phyloP scores from a whole-genome alignment of 768 basidiomycete species.

The Royoungia palumana region DNA sequence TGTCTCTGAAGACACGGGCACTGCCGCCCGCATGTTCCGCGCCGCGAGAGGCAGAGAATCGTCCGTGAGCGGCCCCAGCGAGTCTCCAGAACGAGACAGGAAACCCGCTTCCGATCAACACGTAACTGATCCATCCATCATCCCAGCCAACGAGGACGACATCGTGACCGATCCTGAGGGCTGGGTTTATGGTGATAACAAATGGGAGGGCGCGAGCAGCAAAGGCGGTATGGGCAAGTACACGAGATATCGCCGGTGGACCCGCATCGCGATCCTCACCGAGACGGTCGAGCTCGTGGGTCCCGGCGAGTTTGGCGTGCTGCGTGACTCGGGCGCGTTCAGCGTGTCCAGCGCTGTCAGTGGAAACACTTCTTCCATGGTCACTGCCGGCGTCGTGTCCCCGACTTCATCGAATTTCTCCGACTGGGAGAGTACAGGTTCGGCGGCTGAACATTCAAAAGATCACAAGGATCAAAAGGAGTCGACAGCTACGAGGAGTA shows the following conservation, averaged over 20 bases:
- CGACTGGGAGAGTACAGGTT: slow-evolving; percentile 29
- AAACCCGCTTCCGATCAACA: slow-evolving; percentile 22
- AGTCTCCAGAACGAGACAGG: slow-evolving; percentile 23
- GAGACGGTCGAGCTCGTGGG: slow-evolving; percentile 64
- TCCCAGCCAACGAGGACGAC: slow-evolving; percentile 44
- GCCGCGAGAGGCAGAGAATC: slow-evolving; percentile 49
- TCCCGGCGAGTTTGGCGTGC: slow-evolving; percentile 30
- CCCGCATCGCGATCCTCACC: slow-evolving; percentile 72
- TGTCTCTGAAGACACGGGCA: slow-evolving; percentile 42
- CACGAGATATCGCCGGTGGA: slow-evolving; percentile 84
- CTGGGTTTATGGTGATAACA: slow-evolving; percentile 94
- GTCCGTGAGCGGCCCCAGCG: slow-evolving; percentile 11
- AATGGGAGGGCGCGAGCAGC: slow-evolving; percentile 78
- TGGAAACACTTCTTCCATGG: slow-evolving; percentile 22
- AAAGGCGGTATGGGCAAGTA: slow-evolving; percentile 92
- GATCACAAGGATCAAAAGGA: slow-evolving; percentile 19
- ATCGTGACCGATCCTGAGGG: slow-evolving; percentile 77
- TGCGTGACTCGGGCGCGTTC: slow-evolving; percentile 26
- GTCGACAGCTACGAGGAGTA: slow-evolving; percentile 7
- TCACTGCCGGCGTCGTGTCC: slow-evolving; percentile 21
- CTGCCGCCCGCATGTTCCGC: slow-evolving; percentile 46
- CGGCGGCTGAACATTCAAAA: slow-evolving; percentile 13
- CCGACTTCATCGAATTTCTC: slow-evolving; percentile 31
- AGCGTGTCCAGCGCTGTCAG: slow-evolving; percentile 9
- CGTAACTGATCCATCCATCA: slow-evolving; percentile 27